Base-by-base conservation (phyloP, 1,139 yeast genomes). In the Geotrichum australiense region DNA sequence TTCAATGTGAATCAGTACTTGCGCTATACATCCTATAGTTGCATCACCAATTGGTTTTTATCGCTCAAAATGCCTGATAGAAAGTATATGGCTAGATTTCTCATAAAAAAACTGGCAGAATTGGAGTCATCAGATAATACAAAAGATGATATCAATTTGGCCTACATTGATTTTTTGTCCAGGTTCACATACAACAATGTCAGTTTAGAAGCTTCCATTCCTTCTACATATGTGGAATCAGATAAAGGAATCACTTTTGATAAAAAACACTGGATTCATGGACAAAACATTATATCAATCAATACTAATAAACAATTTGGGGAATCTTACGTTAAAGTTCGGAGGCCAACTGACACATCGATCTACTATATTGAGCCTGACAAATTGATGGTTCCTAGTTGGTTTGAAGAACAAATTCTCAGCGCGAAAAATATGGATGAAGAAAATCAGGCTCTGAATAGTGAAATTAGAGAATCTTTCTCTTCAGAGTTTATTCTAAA, bases 41-140 rank as follows among this genome's bases (percentile, higher is more conserved):
- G 83, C 3, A 74, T 86, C 29, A 69, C 82, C 1, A 71, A 74
- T 36, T 83, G 94, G 91, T 85, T 79, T 53, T 61, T 84, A 51
- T 76, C 80, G 41, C 71, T 85, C 54, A 69, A 71, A 24, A 50
- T 80, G 49, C 63, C 64, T n/a, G 79, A 78, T 40, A 65, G 94
- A 35, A 71, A 72, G 42, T 67, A 70, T 34, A 56, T 84, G 35
- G 73, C 82, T 1, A 71, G 83, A 2, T 86, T 76, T 53, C 69
- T 86, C 12, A 68, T 79, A 30, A 71, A 75, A 47, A 79, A 77
- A 47, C 60, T 86, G 45, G 63, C 78, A 7, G 52, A 69, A 8
- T 68, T 76, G 20, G 54, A 63, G 53, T 56, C 69, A 51, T 54
- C 68, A 38, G 68, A 66, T 8, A 58, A 57, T 2, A 49, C 56